Percentiles rank a stretch among this genome's conserved stretches.
Evolutionary conservation across 306 rosid genomes (phyloP).

Genomic region (Boehmeria nivea): DNA sequence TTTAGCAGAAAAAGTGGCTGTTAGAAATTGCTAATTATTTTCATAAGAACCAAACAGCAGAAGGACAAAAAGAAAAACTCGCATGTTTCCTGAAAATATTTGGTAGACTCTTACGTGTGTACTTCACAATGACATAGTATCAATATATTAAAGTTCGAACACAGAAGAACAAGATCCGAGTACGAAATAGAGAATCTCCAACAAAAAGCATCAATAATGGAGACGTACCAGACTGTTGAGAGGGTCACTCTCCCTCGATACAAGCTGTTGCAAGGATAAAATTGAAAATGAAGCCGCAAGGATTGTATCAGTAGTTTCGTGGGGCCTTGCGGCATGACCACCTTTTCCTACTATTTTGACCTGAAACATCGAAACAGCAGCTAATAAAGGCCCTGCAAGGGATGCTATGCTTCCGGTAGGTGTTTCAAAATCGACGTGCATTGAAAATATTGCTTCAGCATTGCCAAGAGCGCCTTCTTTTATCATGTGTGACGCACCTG

Average conservation of each 20-base stretch:
- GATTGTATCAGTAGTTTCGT: slow-evolving; percentile 43
- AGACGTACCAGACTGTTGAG: slow-evolving; percentile 47
- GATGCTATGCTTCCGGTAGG: slow-evolving; percentile 56
- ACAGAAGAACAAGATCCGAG: slow-evolving; percentile 5
- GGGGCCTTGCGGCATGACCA: slow-evolving; percentile 64
- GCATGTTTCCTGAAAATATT: no score
- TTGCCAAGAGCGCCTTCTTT: slow-evolving; percentile 54
- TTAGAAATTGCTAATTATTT: no score
- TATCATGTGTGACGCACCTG: slow-evolving; percentile 53
- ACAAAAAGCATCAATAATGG: slow-evolving; percentile 18
- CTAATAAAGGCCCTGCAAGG: slow-evolving; percentile 42
- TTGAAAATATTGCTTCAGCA: slow-evolving; percentile 52
- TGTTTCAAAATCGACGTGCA: slow-evolving; percentile 33
- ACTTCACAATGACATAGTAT: no score
- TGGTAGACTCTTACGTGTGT: no score
- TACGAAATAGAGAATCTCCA: not conserved
- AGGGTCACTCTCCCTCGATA: slow-evolving; percentile 68
- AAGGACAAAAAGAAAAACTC: no score
- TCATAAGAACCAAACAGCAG: no score
- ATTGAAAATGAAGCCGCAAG: slow-evolving; percentile 62
- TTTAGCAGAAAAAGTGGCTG: slow-evolving; percentile 20
- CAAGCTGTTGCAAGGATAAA: slow-evolving; percentile 61
- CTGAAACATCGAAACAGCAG: slow-evolving; percentile 53
- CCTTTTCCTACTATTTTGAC: slow-evolving; percentile 52
- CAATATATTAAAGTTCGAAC: not conserved